Base-by-base conservation (phyloP, 768 basidiomycete genomes). In the Pleurotus giganteus region DNA sequence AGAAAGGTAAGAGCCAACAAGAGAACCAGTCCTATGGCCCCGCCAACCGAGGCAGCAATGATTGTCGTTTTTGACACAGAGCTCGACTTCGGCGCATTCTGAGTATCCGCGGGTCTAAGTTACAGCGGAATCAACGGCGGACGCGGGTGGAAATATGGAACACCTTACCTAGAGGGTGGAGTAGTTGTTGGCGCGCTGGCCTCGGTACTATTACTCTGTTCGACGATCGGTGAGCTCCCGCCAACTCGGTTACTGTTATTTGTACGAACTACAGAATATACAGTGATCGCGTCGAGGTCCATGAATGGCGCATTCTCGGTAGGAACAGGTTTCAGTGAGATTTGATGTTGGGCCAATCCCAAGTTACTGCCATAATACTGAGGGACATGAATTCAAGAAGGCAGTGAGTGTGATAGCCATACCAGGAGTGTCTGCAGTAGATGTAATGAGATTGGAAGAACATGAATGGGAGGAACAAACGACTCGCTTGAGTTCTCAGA, bases 341-440 rank as follows among this genome's bases (percentile, higher is more conserved):
- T 54, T 17, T 62, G 68, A 57, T 82, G 81, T 29, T 65, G 59
- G 8, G 69, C 69, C 6, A 69, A 32, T 26, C 70, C 72, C 17
- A 81, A 63, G 52, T 69, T 66, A 57, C 68, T 72, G 19, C 65
- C 64, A 59, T 74, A 80, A 58, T 72, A 80, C 80, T 80, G 54
- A 57, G 8, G 29, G 45, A 31, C 34, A 21, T 21, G 28, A n/a
- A 5, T 28, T 36, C 26, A 46, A 49, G 53, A 56, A 29, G 21
- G 36, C 39, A 55, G 29, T 45, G 15, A 37, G 13, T 7, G 32
- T 15, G 8, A 19, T 5, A 13, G 21, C 36, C 44, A 27, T 24
- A 58, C 63, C 41, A 64, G 51, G 15, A 64, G 60, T n/a, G 57
- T 51, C 57, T 58, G 47, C 4, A 52, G 8, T 29, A 41, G 11